Evolutionary conservation across 2,329 filamentous ascomycete genomes (phyloP).

Genomic region (Camillea tinctor): DNA sequence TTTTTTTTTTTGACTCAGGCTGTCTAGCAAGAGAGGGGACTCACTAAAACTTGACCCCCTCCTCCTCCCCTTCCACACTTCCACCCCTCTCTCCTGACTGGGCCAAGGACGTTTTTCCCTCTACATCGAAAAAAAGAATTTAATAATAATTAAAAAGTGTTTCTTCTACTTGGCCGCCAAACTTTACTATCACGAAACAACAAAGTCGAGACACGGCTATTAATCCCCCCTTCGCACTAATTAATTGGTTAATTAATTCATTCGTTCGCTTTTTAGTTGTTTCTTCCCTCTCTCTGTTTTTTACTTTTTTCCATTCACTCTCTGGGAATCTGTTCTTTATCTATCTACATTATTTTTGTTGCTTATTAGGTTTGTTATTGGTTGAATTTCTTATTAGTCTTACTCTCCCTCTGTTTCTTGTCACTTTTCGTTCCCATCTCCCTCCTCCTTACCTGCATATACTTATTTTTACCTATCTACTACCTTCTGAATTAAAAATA

Average conservation of each 20-base stretch:
- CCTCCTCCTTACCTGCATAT: not conserved
- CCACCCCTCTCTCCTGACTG: not conserved
- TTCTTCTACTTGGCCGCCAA: not conserved
- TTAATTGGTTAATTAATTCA: no score
- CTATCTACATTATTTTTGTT: not conserved
- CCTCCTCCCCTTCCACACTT: no score
- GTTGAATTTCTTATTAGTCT: not conserved
- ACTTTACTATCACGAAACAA: not conserved
- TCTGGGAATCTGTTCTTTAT: not conserved
- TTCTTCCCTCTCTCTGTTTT: not conserved
- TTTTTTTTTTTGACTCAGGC: not conserved
- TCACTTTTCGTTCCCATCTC: no score
- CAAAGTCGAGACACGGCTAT: not conserved
- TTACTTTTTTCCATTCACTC: not conserved
- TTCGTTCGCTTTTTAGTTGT: not conserved
- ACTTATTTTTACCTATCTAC: not conserved
- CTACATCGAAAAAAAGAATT: not conserved
- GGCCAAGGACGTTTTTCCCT: not conserved
- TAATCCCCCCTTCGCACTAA: not conserved
- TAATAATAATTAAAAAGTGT: not conserved
- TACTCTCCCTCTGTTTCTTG: no score
- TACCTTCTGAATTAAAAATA: not conserved
- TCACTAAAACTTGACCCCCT: not conserved
- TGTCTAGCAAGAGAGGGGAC: not conserved
- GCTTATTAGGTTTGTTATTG: not conserved